A percentile compares a stretch with the other conserved stretches of the same genome.
phyloP scores from a whole-genome alignment of 495 filamentous ascomycete species.

The Xylaria grammica region DNA sequence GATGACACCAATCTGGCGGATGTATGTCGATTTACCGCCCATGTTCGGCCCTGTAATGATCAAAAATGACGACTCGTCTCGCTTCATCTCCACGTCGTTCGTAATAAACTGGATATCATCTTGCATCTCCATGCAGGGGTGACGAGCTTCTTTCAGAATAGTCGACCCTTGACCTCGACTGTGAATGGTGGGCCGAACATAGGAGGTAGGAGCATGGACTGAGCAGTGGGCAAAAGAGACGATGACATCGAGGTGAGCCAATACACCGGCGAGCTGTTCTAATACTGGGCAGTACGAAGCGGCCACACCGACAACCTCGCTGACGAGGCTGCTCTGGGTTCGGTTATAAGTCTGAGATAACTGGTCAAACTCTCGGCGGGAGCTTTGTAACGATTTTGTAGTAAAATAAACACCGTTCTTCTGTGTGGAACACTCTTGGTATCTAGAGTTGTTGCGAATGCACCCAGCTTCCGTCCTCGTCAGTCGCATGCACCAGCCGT shows the following conservation, averaged over 20 bases:
- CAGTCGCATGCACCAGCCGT: conserved; percentile 96
- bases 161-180: conserved; percentile 89
- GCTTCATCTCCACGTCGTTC: conserved; percentile 87
- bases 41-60: conserved; percentile 99
- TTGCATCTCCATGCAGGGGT: conserved; percentile 99
- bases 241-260: conserved; percentile 96
- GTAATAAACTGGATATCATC: conserved; percentile 98
- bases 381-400: conserved; percentile 77
- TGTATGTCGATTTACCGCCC: conserved; percentile 99
- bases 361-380: conserved; percentile 92
- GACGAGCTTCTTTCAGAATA: conserved; percentile 87
- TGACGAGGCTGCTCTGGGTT: conserved; percentile 89
- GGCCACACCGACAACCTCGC: conserved; percentile 90
- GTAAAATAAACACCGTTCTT: conserved; percentile 99
- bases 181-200: conserved; percentile 92
- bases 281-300: conserved; percentile 94
- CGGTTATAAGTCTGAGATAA: conserved; percentile 94
- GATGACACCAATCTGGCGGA: conserved; percentile 96
- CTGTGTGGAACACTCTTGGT: conserved; percentile 96
- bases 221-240: conserved; percentile 94
- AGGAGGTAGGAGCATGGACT: conserved; percentile 89
- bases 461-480: conserved; percentile 90
- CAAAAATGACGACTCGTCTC: conserved; percentile 84
- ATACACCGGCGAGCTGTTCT: conserved; percentile 83
- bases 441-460: conserved; percentile 88